Conservation (phyloP, 108 stramenopile genomes). For the Mayamaea pseudoterrestris region DNA sequence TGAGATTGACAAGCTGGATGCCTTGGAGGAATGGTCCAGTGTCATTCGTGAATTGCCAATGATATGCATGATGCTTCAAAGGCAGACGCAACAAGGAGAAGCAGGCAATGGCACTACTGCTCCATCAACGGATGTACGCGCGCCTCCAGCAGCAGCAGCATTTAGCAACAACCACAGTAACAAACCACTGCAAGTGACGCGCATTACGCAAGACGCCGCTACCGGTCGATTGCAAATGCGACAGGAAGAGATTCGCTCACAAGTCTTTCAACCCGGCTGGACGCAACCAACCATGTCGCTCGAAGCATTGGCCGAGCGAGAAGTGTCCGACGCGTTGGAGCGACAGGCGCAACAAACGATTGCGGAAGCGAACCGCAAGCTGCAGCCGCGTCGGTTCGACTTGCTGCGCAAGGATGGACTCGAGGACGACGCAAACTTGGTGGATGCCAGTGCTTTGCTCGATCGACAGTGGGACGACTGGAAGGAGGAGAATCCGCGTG, state of each 20-base stretch:
- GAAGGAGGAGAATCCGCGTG: slow-evolving; percentile 91
- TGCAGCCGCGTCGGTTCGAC: slow-evolving; percentile 61
- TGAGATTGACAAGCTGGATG: slow-evolving; percentile 27
- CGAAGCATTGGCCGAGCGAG: slow-evolving; percentile 84
- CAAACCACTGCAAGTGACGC: slow-evolving; percentile 53
- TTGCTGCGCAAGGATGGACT: slow-evolving; percentile 74
- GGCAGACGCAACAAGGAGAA: not conserved
- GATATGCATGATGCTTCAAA: slow-evolving; percentile 45
- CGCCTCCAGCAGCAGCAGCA: not conserved
- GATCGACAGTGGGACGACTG: slow-evolving; percentile 95
- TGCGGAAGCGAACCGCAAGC: slow-evolving; percentile 32
- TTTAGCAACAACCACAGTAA: too few relatives aligned
- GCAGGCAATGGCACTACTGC: not conserved
- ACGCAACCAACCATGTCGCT: slow-evolving; percentile 92
- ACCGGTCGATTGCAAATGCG: slow-evolving; percentile 50
- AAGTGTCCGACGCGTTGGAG: slow-evolving; percentile 69
- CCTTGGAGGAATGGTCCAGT: slow-evolving; percentile 54
- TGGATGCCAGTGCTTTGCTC: slow-evolving; percentile 70
- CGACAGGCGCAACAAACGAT: slow-evolving; percentile 60
- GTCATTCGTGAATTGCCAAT: slow-evolving; percentile 47
- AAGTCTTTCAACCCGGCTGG: slow-evolving; percentile 90
- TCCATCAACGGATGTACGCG: not conserved
- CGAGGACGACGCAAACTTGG: slow-evolving; percentile 69
- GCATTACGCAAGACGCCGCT: slow-evolving; percentile 58
- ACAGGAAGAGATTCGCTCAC: slow-evolving; percentile 60